These are phyloP conservation scores for Colletotrichum melonis DNA, from an alignment of 2,329 filamentous ascomycete species.

Conservation along the genomic window DNA sequence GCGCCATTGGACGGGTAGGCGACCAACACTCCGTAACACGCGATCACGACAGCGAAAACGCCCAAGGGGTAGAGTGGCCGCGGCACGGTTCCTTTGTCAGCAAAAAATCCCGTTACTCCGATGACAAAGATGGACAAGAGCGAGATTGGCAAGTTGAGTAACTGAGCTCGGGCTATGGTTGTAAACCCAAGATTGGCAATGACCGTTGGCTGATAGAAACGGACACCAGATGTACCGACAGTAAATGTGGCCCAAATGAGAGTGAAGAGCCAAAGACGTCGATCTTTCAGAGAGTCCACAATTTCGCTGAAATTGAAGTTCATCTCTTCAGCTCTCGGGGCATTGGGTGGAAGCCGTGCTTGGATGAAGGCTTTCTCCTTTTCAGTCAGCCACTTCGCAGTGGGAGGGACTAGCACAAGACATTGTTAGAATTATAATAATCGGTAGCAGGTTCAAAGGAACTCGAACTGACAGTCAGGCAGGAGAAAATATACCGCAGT, in stretches of 20 bases:
- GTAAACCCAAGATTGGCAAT: slow-evolving; percentile 51
- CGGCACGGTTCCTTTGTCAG: slow-evolving; percentile 55
- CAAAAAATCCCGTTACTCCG: slow-evolving; percentile 52
- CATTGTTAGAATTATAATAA: slow-evolving; percentile 46
- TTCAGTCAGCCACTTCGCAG: slow-evolving; percentile 56
- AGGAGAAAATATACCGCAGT: slow-evolving; percentile 62
- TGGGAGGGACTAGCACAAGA: slow-evolving; percentile 53
- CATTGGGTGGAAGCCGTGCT: slow-evolving; percentile 55
- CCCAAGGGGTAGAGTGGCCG: slow-evolving; percentile 55
- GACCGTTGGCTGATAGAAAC: slow-evolving; percentile 56
- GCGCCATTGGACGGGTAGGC: slow-evolving; percentile 57
- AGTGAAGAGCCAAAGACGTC: slow-evolving; percentile 57
- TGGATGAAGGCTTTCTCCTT: slow-evolving; percentile 61
- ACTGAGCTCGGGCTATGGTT: slow-evolving; percentile 57
- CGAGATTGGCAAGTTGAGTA: slow-evolving; percentile 61
- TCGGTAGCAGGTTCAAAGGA: slow-evolving; percentile 46
- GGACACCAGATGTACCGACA: slow-evolving; percentile 53
- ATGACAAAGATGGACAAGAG: slow-evolving; percentile 55
- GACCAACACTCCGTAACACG: slow-evolving; percentile 57
- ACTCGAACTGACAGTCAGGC: slow-evolving; percentile 57
- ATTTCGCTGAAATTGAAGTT: slow-evolving; percentile 55
- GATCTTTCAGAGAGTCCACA: slow-evolving; percentile 50
- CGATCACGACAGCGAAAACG: slow-evolving; percentile 55
- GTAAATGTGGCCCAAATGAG: slow-evolving; percentile 57
- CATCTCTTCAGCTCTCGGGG: slow-evolving; percentile 53